Conservation (phyloP, 768 basidiomycete species). For the Lactifluus subvellereus region DNA sequence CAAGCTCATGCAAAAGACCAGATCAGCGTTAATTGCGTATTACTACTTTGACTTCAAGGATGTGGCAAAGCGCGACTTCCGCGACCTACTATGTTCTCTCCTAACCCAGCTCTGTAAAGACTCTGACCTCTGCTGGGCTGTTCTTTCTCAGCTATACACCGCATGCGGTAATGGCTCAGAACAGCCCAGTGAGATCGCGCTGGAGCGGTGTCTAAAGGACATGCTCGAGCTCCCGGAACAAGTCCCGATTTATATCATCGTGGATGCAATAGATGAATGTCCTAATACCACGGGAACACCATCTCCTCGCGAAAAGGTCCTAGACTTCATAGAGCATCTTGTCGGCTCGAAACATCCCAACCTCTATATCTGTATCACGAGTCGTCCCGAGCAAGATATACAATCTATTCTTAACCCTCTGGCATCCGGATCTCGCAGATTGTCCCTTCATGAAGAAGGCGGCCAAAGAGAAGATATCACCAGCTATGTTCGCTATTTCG, state of each 20-base stretch:
- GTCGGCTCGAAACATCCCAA: background rate
- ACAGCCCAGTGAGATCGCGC: background rate
- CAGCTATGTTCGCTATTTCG: background rate
- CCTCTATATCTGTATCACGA: background rate
- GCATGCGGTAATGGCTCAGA: too few species aligned
- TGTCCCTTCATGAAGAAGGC: background rate
- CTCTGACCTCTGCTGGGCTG: background rate
- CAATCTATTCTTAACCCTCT: background rate
- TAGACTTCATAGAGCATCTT: background rate
- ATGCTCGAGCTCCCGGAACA: background rate
- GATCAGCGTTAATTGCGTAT: background rate
- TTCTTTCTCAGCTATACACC: too few species aligned
- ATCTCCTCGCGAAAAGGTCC: too few species aligned
- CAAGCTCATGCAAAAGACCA: background rate
- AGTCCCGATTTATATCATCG: too few species aligned
- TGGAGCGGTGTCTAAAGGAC: background rate
- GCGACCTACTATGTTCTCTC: background rate
- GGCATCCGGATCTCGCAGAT: background rate
- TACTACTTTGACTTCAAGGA: background rate
- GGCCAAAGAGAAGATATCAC: background rate
- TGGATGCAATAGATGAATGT: too few species aligned
- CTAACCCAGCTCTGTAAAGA: background rate
- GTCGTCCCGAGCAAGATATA: background rate
- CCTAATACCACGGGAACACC: too few species aligned
- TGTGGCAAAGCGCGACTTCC: background rate